phyloP scores from a whole-genome alignment of 2,329 filamentous ascomycete genomes.

The Stachybotrys elegans region DNA sequence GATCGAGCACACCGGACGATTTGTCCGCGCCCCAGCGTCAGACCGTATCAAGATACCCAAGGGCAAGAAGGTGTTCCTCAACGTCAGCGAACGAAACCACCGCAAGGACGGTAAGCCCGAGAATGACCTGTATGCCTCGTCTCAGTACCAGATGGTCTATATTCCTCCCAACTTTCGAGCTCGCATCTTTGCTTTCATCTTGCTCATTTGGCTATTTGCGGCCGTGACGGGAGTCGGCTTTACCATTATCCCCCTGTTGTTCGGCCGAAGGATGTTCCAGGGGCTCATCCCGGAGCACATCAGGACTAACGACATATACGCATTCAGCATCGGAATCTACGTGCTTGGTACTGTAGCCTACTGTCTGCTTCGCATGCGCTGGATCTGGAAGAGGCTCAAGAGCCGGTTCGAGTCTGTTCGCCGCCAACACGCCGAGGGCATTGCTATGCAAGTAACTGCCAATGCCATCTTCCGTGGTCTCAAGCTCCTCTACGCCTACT shows the following conservation, averaged over 20 bases:
- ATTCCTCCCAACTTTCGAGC: constrained; percentile 79
- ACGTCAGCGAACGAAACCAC: constrained; percentile 61
- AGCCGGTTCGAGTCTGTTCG: constrained; percentile 20
- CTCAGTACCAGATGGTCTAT: constrained; percentile 67
- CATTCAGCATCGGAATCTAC: constrained; percentile 87
- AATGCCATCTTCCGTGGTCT: constrained; percentile 24
- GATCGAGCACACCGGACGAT: constrained; percentile 68
- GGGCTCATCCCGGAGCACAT: constrained; percentile 65
- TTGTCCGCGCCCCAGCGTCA: constrained; percentile 87
- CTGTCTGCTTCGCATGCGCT: constrained; percentile 45
- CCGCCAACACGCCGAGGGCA: constrained; percentile 15
- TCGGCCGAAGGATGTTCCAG: constrained; percentile 76
- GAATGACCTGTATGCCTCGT: constrained; percentile 47
- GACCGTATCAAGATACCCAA: constrained; percentile 94
- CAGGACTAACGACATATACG: constrained; percentile 90
- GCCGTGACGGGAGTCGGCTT: constrained; percentile 79
- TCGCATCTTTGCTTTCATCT: constrained; percentile 78
- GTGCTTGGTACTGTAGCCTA: constrained; percentile 67
- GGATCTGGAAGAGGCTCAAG: constrained; percentile 27
- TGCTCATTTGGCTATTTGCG: constrained; percentile 90
- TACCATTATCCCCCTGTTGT: constrained; percentile 80
- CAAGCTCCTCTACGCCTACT: constrained; percentile 68
- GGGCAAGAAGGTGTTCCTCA: constrained; percentile 72
- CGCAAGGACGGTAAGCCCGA: constrained; percentile 52
- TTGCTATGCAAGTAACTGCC: constrained; percentile 18